These are phyloP conservation scores for Backusella luteola DNA, from an alignment of 192 early-diverging fungal genomes.

Conservation along the genomic window DNA sequence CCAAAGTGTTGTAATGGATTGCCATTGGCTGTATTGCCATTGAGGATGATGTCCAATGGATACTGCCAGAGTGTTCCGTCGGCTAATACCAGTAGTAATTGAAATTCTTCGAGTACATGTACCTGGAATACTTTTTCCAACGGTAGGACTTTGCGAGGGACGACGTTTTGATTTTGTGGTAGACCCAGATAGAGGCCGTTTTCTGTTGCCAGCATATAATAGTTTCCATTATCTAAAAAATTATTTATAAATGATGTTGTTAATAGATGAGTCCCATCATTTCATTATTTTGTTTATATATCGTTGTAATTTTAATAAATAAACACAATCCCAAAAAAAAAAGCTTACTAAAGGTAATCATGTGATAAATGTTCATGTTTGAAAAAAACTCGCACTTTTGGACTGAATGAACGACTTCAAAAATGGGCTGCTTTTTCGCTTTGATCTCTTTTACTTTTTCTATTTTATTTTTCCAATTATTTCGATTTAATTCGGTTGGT, in stretches of 20 bases:
- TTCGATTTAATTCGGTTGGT: background rate
- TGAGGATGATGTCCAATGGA: constrained; percentile 48
- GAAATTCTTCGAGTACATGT: constrained; percentile 77
- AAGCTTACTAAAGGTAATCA: constrained; percentile 39
- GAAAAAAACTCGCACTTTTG: constrained; percentile 35
- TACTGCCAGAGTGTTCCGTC: constrained; percentile 63
- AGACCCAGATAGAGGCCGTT: constrained; percentile 60
- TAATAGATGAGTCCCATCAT: background rate
- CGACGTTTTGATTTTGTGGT: constrained; percentile 78
- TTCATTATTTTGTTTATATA: background rate
- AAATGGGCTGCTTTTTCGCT: background rate
- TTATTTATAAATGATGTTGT: constrained; percentile 41
- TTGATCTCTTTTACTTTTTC: background rate
- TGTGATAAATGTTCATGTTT: constrained; percentile 55
- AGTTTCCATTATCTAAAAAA: constrained; percentile 43
- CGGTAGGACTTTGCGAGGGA: constrained; percentile 58
- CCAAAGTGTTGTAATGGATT: constrained; percentile 21
- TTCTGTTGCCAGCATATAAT: constrained; percentile 82
- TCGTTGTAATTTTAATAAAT: background rate
- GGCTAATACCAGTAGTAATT: constrained; percentile 81
- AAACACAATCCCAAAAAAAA: background rate
- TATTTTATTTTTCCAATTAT: background rate
- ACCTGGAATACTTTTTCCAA: constrained; percentile 80
- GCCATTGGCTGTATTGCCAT: constrained; percentile 27
- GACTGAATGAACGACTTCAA: background rate